Base-by-base conservation (phyloP, 169 alveolate genomes). In the Cryptosporidium felis region DNA sequence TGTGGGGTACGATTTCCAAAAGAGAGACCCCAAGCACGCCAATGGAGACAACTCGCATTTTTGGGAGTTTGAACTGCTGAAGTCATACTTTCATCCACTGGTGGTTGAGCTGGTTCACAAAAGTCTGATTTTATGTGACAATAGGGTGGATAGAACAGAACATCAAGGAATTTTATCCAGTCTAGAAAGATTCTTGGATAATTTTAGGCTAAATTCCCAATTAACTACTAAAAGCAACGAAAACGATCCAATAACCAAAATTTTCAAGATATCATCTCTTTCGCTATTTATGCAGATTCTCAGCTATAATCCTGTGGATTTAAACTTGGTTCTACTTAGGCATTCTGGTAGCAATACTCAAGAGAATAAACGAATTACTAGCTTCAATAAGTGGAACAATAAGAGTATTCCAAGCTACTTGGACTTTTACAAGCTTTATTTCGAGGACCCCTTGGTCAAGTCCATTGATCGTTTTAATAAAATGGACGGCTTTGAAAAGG, bases 51-150 rank as follows among this genome's bases (percentile, higher is more conserved):
- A 10, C 21, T 38, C 34, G n/a, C 85, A 74, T 36, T 34, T 74
- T 18, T 74, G 85, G 85, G 85, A 74, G 46, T 21, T 74, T 21
- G 85, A 74, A 16, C 18, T 74, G n/a, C 36, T 74, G 3, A 74
- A 45, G 67, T 47, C 85, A 14, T 32, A 34, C 26, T 74, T 38
- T 74, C 85, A 74, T 38, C 85, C 85, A 38, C 28, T 74, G 36
- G 38, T 74, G 21, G 85, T 36, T 30, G 85, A 74, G 23, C 21
- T 74, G 28, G 67, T 61, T 18, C 26, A 56, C 12, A 74, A 74
- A 44, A 49, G 85, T 53, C n/a, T 74, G 23, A 8, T 53, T 6
- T 9, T 74, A 26, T 74, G 85, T 53, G 18, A 61, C 38, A 56
- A 61, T 51, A 26, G 38, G n/a, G 58, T 53, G 41, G 66, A 10